phyloP scores from a whole-genome alignment of 768 basidiomycete genomes.

The Mycena kentingensis region DNA sequence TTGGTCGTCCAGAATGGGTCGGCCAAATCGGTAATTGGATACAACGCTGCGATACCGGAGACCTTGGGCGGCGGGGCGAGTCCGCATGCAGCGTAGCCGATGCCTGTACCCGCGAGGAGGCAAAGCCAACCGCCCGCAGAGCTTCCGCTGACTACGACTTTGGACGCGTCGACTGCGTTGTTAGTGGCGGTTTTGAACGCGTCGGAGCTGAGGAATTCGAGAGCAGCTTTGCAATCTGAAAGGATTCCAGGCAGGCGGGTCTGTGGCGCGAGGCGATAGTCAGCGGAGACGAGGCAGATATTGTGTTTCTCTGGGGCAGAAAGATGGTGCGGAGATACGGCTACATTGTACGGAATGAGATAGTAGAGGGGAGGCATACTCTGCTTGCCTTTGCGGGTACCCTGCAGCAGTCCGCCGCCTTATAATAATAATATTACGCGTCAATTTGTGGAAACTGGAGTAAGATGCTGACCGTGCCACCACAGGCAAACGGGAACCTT shows the following conservation, averaged over 20 bases:
- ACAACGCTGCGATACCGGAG: constrained; percentile 33
- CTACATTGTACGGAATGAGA: constrained; percentile 23
- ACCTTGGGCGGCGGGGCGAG: constrained; percentile 28
- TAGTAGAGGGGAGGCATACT: background rate
- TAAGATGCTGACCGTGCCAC: constrained; percentile 40
- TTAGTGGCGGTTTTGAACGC: constrained; percentile 28
- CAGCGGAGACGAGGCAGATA: constrained; percentile 33
- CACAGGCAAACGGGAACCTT: constrained; percentile 36
- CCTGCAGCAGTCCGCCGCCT: constrained; percentile 38
- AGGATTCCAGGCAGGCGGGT: constrained; percentile 34
- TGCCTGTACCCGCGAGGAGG: constrained; percentile 35
- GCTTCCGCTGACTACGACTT: constrained; percentile 35
- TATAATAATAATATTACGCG: background rate
- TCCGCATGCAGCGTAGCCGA: constrained; percentile 34
- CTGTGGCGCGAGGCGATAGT: constrained; percentile 40
- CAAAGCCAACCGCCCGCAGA: constrained; percentile 41
- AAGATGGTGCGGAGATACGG: constrained; percentile 37
- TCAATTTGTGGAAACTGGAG: background rate
- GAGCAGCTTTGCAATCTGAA: constrained; percentile 32
- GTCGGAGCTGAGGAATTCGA: constrained; percentile 29
- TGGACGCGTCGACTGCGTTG: constrained; percentile 27
- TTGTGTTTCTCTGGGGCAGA: constrained; percentile 32
- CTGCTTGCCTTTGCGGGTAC: constrained; percentile 29
- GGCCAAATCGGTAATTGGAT: constrained; percentile 37
- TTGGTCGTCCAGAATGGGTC: constrained; percentile 37